Conservation (phyloP, 805 yeast genomes). For the Spencermartinsiella europaea region DNA sequence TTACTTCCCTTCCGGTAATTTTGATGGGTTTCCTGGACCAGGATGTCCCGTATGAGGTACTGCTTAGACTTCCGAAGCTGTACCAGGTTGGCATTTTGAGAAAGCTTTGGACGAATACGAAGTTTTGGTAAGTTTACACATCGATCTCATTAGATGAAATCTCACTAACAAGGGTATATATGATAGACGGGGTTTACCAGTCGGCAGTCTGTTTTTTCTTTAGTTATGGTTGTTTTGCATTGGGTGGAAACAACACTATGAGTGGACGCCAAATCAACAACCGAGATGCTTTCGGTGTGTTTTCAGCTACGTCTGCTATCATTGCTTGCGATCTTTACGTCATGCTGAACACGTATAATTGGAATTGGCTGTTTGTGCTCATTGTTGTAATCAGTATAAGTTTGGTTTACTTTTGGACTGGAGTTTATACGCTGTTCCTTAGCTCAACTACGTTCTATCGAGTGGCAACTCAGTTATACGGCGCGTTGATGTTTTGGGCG, state of each 20-base stretch:
- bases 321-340: conserved; percentile 58
- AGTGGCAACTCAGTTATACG: conserved; percentile 56
- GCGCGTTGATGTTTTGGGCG: conserved; percentile 58
- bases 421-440: conserved; percentile 55
- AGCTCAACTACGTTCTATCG: conserved; percentile 53
- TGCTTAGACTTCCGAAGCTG: conserved; percentile 64
- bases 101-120: conserved; percentile 53
- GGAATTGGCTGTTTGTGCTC: conserved; percentile 63
- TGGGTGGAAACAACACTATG: conserved; percentile 38
- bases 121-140: conserved; percentile 40
- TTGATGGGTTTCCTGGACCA: conserved; percentile 70
- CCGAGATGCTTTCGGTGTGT: conserved; percentile 60
- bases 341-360: conserved; percentile 56
- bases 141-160: neutral
- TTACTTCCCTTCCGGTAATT: conserved; percentile 74
- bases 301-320: conserved; percentile 52
- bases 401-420: conserved; percentile 65
- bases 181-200: conserved; percentile 68
- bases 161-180: conserved; percentile 35
- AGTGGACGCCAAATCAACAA: conserved; percentile 54
- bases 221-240: conserved; percentile 52
- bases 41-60: conserved; percentile 62
- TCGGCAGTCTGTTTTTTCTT: conserved; percentile 64
- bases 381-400: conserved; percentile 50
- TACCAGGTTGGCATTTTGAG: conserved; percentile 65